These are phyloP conservation scores for Xerocomellus chrysenteron DNA, from an alignment of 768 basidiomycete species.

Conservation along the genomic window DNA sequence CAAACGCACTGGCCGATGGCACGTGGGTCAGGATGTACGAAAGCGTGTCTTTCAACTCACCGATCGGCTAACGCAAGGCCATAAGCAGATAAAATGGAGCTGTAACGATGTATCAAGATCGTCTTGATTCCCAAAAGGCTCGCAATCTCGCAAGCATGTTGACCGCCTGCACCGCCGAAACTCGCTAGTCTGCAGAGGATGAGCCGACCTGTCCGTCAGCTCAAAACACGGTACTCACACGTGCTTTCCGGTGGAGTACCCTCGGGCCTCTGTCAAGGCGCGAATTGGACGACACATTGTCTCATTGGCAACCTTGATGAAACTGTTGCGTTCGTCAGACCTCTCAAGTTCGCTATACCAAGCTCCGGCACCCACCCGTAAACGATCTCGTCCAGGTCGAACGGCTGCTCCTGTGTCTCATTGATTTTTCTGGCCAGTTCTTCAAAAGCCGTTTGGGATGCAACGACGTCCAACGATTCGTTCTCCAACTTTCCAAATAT, in stretches of 20 bases:
- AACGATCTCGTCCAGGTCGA: conserved; percentile 80
- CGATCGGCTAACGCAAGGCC: conserved; percentile 89
- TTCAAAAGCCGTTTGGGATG: conserved; percentile 67
- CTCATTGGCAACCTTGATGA: conserved; percentile 95
- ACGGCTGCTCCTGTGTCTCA: conserved; percentile 51
- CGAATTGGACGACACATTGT: conserved; percentile 95
- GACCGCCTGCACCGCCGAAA: conserved; percentile 89
- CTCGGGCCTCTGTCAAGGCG: conserved; percentile 85
- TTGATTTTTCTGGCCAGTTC: conserved; percentile 71
- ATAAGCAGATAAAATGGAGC: conserved; percentile 91
- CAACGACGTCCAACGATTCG: conserved; percentile 77
- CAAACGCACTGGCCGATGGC: conserved; percentile 60
- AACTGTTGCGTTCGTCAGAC: conserved; percentile 44
- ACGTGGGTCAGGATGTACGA: background rate
- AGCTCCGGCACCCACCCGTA: conserved; percentile 60
- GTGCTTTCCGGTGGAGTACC: conserved; percentile 80
- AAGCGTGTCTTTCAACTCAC: conserved; percentile 28
- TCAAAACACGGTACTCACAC: conserved; percentile 34
- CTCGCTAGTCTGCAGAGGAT: conserved; percentile 59
- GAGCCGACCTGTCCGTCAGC: background rate
- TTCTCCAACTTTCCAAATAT: conserved; percentile 91
- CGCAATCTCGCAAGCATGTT: conserved; percentile 93
- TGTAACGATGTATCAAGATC: conserved; percentile 86
- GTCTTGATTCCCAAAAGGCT: conserved; percentile 81
- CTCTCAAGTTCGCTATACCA: too few species aligned